phyloP scores from a whole-genome alignment of 345 rosid genomes.

The Rhizophora apiculata region DNA sequence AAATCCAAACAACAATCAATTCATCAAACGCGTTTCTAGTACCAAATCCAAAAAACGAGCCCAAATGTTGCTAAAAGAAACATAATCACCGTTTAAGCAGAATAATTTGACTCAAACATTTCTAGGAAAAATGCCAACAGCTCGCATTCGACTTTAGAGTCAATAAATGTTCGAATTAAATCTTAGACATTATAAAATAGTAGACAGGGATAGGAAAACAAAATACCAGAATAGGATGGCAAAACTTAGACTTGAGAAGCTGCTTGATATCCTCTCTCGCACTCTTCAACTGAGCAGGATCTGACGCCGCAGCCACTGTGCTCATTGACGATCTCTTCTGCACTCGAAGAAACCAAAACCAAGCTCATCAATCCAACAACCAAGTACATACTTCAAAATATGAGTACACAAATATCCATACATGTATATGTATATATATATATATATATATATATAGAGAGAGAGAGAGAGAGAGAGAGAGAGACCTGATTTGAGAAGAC shows the following conservation, averaged over 20 bases:
- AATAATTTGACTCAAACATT: background rate
- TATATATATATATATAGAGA: background rate
- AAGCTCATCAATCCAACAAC: background rate
- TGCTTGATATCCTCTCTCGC: constrained; percentile 87
- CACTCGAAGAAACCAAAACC: background rate
- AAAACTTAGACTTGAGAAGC: constrained; percentile 65
- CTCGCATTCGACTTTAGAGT: too few relatives aligned
- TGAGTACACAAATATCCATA: background rate
- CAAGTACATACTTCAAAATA: background rate
- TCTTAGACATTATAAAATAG: too few relatives aligned
- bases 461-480: background rate
- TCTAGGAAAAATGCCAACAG: too few relatives aligned
- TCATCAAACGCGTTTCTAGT: too few relatives aligned
- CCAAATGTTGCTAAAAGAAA: too few relatives aligned
- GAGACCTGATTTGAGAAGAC: constrained; percentile 45
- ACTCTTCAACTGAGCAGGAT: constrained; percentile 73
- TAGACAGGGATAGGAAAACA: background rate
- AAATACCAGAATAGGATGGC: constrained; percentile 80
- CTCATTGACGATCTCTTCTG: constrained; percentile 44
- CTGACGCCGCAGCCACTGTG: constrained; percentile 58
- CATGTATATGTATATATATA: background rate
- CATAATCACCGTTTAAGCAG: background rate
- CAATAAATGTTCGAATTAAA: too few relatives aligned
- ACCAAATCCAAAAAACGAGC: too few relatives aligned
- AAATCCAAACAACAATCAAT: too few relatives aligned